Base-by-base conservation (phyloP, 345 rosid species). In the Melastoma malabathricum region DNA sequence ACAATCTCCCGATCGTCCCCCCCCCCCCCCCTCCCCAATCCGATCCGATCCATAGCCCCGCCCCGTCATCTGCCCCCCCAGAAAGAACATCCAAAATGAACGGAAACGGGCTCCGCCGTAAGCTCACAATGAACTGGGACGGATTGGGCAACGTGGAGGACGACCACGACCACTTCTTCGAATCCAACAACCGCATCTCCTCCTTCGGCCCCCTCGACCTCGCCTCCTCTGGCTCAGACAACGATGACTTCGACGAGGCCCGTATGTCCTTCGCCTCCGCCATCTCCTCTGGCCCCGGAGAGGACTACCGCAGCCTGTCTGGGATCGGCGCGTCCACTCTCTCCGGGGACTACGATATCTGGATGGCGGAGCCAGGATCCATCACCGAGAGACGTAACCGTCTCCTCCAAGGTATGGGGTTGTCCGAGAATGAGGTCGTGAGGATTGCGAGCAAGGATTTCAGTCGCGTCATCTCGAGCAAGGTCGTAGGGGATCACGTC, bases 301-400 rank as follows among this genome's bases (percentile, higher is more conserved):
- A 62, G 3, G 53, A 63, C 16, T 69, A 41, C 45, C 74, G 72
- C 0, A 65, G 46, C 46, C 52, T 60, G 46, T 61, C 60, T 2
- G 44, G 61, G 17, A 38, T 55, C 5, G 15, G 56, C 10, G 55
- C 59, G 0, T 43, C 73, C 31, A 49, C 25, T 1, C 25, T 59
- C 51, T 54, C 68, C 4, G 79, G 73, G 13, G 79, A 87, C 13
- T 92, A 92, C 54, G 74, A 87, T 46, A 51, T 87, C 12, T 92
- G 97, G 95, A 82, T 77, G 93, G 60, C 89, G n/a, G 79, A 84
- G 9, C 98, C 97, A 2, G 88, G 89, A 2, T 81, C 98, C 18
- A 75, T 92, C 0, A 73, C 56, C 1, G 90, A 92, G 54, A 72
- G 97, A 13, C 76, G 97, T 1, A 74, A 78, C 17, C 74, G 87